Conservation (phyloP, 441 rosid genomes). For the Bocquillonia castaneifolia region DNA sequence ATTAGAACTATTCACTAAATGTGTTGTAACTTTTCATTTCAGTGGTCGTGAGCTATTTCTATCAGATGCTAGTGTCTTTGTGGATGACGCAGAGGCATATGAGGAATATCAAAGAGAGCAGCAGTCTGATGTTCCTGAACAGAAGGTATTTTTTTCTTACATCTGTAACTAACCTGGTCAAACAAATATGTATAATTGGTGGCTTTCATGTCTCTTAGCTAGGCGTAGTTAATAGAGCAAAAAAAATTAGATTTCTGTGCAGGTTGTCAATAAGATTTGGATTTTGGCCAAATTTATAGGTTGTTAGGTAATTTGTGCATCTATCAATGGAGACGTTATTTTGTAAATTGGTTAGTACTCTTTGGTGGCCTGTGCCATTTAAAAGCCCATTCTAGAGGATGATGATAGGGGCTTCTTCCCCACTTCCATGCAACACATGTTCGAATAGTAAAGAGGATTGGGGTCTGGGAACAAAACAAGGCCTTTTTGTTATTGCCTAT, state of each 20-base stretch:
- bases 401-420: not conserved
- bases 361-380: not conserved
- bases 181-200: not conserved
- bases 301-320: not conserved
- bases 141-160: conserved; percentile 41
- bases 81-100: conserved; percentile 85
- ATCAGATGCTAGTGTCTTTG: conserved; percentile 81
- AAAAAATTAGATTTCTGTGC: not conserved
- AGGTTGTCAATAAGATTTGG: not conserved
- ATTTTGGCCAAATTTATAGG: not conserved
- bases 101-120: conserved; percentile 74
- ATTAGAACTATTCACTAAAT: conserved; percentile 11
- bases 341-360: too few relatives aligned
- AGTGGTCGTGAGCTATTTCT: conserved; percentile 97
- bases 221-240: not conserved
- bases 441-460: not conserved
- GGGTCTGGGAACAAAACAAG: not conserved
- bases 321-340: not conserved
- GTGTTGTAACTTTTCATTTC: conserved; percentile 24
- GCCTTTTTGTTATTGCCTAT: not conserved
- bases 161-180: not conserved
- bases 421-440: not conserved
- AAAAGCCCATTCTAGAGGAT: not conserved
- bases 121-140: conserved; percentile 44
- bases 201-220: not conserved